Percentiles rank a stretch among this genome's conserved stretches.
These are phyloP conservation scores for Verticillium alfalfae DNA, from an alignment of 2,329 filamentous ascomycete genomes.

Conservation along the genomic window DNA sequence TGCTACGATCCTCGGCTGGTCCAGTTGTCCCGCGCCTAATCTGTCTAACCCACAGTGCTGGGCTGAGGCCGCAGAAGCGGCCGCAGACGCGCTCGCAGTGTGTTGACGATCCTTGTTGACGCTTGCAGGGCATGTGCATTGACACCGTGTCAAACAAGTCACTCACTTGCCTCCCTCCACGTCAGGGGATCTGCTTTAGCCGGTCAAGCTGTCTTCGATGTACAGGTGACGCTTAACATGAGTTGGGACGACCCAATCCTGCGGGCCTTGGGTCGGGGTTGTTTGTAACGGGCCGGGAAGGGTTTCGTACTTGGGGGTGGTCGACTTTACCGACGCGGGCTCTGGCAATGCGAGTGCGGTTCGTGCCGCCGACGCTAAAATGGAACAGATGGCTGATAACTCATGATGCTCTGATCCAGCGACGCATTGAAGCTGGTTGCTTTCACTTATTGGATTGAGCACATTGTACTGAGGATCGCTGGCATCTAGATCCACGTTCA, in stretches of 20 bases:
- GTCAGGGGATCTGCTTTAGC: neutral
- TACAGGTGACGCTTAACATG: neutral
- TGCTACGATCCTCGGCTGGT: constrained; percentile 1
- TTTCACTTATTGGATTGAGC: too few relatives aligned
- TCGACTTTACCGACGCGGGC: neutral
- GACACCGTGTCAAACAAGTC: neutral
- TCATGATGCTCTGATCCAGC: neutral
- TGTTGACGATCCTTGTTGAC: neutral
- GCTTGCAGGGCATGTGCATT: neutral
- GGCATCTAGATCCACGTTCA: too few relatives aligned
- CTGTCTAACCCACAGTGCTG: constrained; percentile 11
- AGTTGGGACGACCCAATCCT: neutral
- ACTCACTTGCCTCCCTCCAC: neutral
- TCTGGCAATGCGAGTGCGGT: neutral
- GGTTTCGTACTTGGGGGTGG: neutral
- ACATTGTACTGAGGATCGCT: too few relatives aligned
- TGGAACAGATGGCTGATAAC: neutral
- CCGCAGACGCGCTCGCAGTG: constrained; percentile 7
- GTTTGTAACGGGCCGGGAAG: neutral
- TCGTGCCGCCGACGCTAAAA: neutral
- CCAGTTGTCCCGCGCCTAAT: constrained; percentile 5
- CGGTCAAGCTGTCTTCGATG: too few relatives aligned
- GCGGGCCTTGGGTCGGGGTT: neutral
- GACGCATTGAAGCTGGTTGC: too few relatives aligned
- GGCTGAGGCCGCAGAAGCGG: constrained; percentile 11